Evolutionary conservation across 257 asterid species (phyloP), one percentile per base, ranked within the genome.

Genomic region (Ligustrum vulgare): DNA sequence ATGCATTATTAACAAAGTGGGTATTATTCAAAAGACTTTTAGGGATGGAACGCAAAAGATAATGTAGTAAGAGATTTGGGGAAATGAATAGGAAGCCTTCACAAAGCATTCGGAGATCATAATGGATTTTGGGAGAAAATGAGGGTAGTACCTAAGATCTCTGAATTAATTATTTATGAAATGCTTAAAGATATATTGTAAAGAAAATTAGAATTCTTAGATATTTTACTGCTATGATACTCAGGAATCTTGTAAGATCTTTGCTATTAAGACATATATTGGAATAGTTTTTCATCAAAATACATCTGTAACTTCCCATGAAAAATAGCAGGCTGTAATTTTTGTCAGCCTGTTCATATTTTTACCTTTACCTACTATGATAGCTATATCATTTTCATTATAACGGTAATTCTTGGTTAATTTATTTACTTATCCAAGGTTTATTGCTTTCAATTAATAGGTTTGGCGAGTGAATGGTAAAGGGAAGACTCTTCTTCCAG

Each of bases 401-500:
- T 34, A 58, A 32, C 22, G 65, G n/a, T 35, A 67, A 56, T 47
- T 67, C 13, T 68, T 43, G 71, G 58, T 82, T 51, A 67, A 7
- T 35, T 67, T 54, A 33, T 63, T 60, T 63, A 31, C 79, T 78
- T 51, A 62, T 43, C 70, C 78, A 41, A 23, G 3, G 60, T 72
- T 78, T 49, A 66, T 47, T 79, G 80, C 75, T 79, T 69, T 43
- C 41, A n/a, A 56, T 75, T 33, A 74, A 49, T 77, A 92, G 98
- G 97, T 93, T 76, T 89, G 97, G 97, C 89, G 85, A 39, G 91
- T 88, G 73, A 86, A 84, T 60, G 87, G 88, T 70, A 79, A 85
- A 22, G 84, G 81, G 47, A 84, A 83, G 82, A 73, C 81, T 47
- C 85, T 80, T 72, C 86, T 93, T 45, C 72, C 81, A 75, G 83